Evolutionary conservation across 148 eudicot species (phyloP).

Genomic region (Rhododendron molle): DNA sequence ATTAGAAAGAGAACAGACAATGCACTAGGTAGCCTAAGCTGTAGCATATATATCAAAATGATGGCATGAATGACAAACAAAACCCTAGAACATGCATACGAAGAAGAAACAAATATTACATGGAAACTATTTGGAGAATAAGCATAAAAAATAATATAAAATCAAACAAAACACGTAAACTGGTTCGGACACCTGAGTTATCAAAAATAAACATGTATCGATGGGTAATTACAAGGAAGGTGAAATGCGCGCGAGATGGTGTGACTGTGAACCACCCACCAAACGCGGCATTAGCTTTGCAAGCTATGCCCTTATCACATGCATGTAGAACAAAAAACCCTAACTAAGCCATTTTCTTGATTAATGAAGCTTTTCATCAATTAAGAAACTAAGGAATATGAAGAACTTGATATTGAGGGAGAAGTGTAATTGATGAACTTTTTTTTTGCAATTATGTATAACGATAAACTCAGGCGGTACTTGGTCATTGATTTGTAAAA

Average conservation of each 20-base stretch:
- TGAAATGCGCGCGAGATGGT: background rate
- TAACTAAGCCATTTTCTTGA: background rate
- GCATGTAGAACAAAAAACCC: background rate
- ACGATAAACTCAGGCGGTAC: background rate
- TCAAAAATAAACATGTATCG: background rate
- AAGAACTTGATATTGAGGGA: background rate
- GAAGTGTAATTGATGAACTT: background rate
- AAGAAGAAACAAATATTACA: background rate
- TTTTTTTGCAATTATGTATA: background rate
- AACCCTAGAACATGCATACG: conserved; percentile 1
- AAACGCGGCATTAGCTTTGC: background rate
- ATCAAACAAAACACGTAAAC: background rate
- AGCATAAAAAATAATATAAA: too few relatives aligned
- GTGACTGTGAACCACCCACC: background rate
- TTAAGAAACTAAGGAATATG: background rate
- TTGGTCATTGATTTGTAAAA: background rate
- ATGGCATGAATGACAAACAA: background rate
- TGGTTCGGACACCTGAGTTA: too few relatives aligned
- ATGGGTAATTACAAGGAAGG: background rate
- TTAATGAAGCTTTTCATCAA: background rate
- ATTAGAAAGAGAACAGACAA: background rate
- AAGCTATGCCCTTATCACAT: background rate
- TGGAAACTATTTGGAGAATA: background rate
- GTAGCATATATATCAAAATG: background rate
- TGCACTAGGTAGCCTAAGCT: background rate